Base-by-base conservation (phyloP, 83 land plant species). In the Thuja plicata region DNA sequence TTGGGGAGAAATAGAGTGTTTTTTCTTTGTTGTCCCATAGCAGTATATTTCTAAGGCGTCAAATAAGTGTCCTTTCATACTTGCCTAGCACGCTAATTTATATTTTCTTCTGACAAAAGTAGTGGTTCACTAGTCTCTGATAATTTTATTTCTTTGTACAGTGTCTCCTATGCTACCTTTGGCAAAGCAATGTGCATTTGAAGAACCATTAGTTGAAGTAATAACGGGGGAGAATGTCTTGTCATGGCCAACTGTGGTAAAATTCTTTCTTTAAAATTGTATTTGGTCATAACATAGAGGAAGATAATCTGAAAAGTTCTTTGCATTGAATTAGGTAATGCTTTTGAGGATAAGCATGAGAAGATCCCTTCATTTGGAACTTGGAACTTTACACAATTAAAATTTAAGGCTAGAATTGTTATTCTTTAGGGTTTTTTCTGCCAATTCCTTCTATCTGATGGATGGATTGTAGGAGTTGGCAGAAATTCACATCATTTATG, bases 91-190 rank as follows among this genome's bases (percentile, higher is more conserved):
- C 2, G 3, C 66, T 66, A 57, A 30, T 30, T 17, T n/a, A 41
- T 54, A 3, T 19, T 40, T 54, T 5, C 82, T 66, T 66, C 73
- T 24, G 30, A 66, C 9, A 1, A 7, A 8, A 66, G 10, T 66
- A 27, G 2, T 24, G 30, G n/a, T 10, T 66, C 32, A 8, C 32
- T 27, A 27, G 9, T 66, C 70, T 62, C 10, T 66, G 9, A 27
- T 66, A 66, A 66, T 66, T 84, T 74, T 27, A 54, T 86, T 52
- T 38, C 9, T 41, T 38, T 84, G 2, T 90, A 87, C 94, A 98
- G 99, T 98, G 99, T 98, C 98, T 84, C 94, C 97, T 32, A 97
- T 98, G 98, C 1, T 98, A 81, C 96, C 96, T 48, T 92, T 98
- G 78, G 99, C 99, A 32, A 96, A 97, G 87, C 99, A 98, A 90